Percentiles rank a stretch among this genome's conserved stretches.
Evolutionary conservation across 83 land plant genomes (phyloP).

Genomic region (Picea engelmannii): DNA sequence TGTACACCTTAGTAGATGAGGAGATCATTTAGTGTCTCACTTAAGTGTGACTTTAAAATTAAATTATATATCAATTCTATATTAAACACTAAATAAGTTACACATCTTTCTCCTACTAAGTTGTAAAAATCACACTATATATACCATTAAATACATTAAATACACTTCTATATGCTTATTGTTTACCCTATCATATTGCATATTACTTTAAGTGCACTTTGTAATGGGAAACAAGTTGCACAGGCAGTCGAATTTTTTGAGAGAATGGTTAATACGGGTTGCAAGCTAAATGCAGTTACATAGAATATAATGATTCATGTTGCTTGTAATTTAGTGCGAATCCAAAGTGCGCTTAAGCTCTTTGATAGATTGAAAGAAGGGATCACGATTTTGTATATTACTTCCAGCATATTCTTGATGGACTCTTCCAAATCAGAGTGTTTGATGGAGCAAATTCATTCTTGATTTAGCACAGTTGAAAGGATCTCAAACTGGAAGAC

Average conservation of each 20-base stretch:
- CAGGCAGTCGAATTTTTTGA: background rate
- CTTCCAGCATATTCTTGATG: background rate
- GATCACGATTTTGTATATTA: background rate
- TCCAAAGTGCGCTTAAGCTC: background rate
- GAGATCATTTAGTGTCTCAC: too few species aligned
- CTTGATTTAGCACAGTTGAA: background rate
- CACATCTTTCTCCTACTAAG: too few species aligned
- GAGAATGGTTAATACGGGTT: background rate
- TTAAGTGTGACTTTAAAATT: too few species aligned
- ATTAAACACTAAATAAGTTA: too few species aligned
- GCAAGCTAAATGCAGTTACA: background rate
- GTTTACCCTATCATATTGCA: too few species aligned
- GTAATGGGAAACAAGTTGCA: background rate
- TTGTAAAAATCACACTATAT: too few species aligned
- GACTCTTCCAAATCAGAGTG: background rate
- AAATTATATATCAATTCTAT: too few species aligned
- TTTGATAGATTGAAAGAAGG: slow-evolving; percentile 2
- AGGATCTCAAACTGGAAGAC: background rate
- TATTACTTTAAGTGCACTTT: background rate
- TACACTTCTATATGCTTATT: too few species aligned
- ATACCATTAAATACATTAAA: too few species aligned
- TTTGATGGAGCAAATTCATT: background rate
- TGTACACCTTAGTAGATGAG: too few species aligned
- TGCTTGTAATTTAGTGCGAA: background rate
- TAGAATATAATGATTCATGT: background rate